Conservation (phyloP, 305 asterid genomes). For the Fraxinus floribunda region DNA sequence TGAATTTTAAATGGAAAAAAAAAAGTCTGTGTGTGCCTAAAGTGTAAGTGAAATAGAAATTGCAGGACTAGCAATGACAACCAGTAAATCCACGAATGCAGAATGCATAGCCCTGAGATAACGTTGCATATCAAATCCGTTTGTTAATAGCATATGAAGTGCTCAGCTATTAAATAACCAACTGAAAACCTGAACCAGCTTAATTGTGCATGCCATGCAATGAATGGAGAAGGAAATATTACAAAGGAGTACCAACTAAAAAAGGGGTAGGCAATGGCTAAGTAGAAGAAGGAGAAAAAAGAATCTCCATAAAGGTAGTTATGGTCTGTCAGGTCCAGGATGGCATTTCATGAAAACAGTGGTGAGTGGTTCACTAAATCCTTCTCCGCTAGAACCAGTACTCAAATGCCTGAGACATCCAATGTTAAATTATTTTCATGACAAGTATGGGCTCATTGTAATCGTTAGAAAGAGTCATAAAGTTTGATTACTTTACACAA, state of each 20-base stretch:
- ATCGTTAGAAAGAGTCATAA: no score
- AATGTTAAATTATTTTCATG: no score
- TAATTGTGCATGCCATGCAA: background rate
- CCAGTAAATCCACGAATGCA: background rate
- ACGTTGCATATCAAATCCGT: background rate
- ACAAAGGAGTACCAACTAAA: background rate
- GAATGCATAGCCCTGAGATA: background rate
- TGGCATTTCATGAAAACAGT: background rate
- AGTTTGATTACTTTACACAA: no score
- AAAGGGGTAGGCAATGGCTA: constrained; percentile 14
- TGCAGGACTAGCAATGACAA: background rate
- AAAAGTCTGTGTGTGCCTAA: background rate
- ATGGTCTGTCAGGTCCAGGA: background rate
- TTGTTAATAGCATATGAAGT: no score
- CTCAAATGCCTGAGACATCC: background rate
- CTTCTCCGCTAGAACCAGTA: background rate
- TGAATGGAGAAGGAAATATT: background rate
- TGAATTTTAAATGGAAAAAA: background rate
- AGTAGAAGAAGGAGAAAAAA: constrained; percentile 45
- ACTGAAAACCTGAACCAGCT: background rate
- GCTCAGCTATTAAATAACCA: background rate
- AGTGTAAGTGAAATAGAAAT: background rate
- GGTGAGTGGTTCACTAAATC: background rate
- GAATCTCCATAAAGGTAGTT: constrained; percentile 39
- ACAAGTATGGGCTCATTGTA: no score